Base-by-base conservation (phyloP, 495 filamentous ascomycete species). In the Penicillium atrosanguineum region DNA sequence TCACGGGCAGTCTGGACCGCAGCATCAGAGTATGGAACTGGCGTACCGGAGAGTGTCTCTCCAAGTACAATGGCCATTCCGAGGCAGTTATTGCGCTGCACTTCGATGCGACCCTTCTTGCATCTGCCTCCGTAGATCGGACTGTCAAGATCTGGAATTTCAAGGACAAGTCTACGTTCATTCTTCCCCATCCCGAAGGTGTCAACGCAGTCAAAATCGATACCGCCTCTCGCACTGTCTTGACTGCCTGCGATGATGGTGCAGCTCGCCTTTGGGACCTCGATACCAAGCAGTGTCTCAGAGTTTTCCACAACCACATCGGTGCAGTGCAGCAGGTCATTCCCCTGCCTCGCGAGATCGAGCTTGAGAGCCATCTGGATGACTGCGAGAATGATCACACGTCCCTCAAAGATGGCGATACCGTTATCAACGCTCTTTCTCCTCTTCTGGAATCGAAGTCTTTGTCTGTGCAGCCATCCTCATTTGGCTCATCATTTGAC, bases 91-190 rank as follows among this genome's bases (percentile, higher is more conserved):
- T 97, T 52, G 83, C 84, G 25, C 74, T 98, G 7, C 88, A 97
- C 68, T 96, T 95, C 64, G 87, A 91, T 45, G 82, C 79, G 4
- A 86, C 85, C 14, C 80, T 93, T 50, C 82, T 97, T 6, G 92
- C 89, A 0, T 91, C 91, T 1, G 94, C 89, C 8, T 96, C 91
- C 1, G 83, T 89, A 49, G 94, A 99, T 65, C 83, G 81, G 65
- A 92, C 89, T 7, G 86, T 99, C 70, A 91, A 91, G 60, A 87
- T 99, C 21, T 96, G 91, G 85, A 90, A 97, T 64, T 96, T 95
- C 63, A 82, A 87, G 56, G 87, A 88, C 51, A 89, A 89, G 60
- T 86, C 87, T 28, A 85, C 83, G 0, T 95, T 85, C 55, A 72
- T 83, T 19, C 77, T 99, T 7, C 85, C 84, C 31, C 94, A 99